phyloP scores from a whole-genome alignment of 768 basidiomycete species.

The Suillus lakei region DNA sequence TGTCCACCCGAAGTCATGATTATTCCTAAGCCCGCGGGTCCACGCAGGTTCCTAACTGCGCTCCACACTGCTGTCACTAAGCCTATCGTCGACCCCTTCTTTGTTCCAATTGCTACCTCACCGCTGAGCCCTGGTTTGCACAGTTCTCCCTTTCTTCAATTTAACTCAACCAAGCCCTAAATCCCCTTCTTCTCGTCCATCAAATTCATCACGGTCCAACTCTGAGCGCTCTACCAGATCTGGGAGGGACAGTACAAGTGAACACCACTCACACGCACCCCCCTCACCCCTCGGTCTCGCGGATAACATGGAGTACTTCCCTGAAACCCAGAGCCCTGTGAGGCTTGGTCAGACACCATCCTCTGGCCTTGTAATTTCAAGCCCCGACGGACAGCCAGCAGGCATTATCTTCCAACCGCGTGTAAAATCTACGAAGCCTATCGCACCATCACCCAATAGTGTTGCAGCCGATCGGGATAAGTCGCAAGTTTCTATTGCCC shows the following conservation, averaged over 20 bases:
- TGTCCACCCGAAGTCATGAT: conserved; percentile 90
- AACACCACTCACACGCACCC: conserved; percentile 47
- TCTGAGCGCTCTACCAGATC: conserved; percentile 70
- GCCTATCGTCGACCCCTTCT: conserved; percentile 89
- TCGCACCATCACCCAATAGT: conserved; percentile 37
- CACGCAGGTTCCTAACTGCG: conserved; percentile 89
- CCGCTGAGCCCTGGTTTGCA: conserved; percentile 77
- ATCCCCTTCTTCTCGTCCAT: conserved; percentile 49
- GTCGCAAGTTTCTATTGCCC: conserved; percentile 38
- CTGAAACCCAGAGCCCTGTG: conserved; percentile 58
- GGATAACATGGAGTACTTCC: conserved; percentile 71
- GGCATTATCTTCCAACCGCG: conserved; percentile 95
- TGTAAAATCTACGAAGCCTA: conserved; percentile 41
- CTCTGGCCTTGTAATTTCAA: conserved; percentile 89
- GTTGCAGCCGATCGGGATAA: conserved; percentile 47
- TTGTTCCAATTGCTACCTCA: conserved; percentile 92
- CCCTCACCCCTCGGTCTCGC: conserved; percentile 75
- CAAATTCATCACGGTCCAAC: conserved; percentile 52
- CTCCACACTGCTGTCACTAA: conserved; percentile 88
- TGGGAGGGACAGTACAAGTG: conserved; percentile 47
- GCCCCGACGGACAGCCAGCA: conserved; percentile 91
- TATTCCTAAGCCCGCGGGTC: conserved; percentile 96
- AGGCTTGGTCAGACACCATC: conserved; percentile 78
- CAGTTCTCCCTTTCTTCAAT: conserved; percentile 49
- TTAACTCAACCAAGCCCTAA: conserved; percentile 38